These are phyloP conservation scores for Aureobasidium sp. DNA, from an alignment of 2,329 filamentous ascomycete species.

Conservation along the genomic window DNA sequence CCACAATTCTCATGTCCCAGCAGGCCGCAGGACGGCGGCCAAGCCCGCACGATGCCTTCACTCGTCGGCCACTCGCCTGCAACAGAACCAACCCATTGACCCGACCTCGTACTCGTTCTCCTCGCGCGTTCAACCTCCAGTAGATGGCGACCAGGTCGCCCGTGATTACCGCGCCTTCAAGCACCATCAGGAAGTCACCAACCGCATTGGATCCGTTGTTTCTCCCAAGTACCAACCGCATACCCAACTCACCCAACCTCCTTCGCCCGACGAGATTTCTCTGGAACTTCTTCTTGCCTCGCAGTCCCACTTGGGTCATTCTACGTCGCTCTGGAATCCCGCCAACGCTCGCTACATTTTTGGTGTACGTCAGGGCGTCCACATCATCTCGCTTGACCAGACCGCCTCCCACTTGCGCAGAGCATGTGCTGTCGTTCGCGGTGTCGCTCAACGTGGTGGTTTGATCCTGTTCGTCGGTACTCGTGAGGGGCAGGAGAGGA, in stretches of 20 bases:
- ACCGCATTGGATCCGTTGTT: constrained; percentile 34
- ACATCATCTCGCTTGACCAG: constrained; percentile 86
- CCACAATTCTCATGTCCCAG: constrained; percentile 7
- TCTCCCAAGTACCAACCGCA: constrained; percentile 56
- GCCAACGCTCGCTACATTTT: constrained; percentile 91
- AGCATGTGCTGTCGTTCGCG: constrained; percentile 84
- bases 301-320: constrained; percentile 84
- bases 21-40: constrained; percentile 36
- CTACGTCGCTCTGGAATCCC: constrained; percentile 88
- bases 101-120: constrained; percentile 22
- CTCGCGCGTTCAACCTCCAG: constrained; percentile 20
- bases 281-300: constrained; percentile 85
- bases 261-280: constrained; percentile 70
- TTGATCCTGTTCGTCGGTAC: constrained; percentile 89
- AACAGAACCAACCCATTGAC: constrained; percentile 8
- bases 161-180: constrained; percentile 38
- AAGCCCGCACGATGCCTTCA: constrained; percentile 23
- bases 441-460: constrained; percentile 74
- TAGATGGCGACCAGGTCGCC: constrained; percentile 26
- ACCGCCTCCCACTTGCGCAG: constrained; percentile 87
- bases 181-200: constrained; percentile 33
- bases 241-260: constrained; percentile 64
- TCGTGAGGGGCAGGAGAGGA: constrained; percentile 69
- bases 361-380: constrained; percentile 77
- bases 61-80: constrained; percentile 23